A percentile compares a stretch with the other conserved stretches of the same genome.
Conservation (phyloP, 805 yeast species). For the Komagataella mondaviorum region DNA sequence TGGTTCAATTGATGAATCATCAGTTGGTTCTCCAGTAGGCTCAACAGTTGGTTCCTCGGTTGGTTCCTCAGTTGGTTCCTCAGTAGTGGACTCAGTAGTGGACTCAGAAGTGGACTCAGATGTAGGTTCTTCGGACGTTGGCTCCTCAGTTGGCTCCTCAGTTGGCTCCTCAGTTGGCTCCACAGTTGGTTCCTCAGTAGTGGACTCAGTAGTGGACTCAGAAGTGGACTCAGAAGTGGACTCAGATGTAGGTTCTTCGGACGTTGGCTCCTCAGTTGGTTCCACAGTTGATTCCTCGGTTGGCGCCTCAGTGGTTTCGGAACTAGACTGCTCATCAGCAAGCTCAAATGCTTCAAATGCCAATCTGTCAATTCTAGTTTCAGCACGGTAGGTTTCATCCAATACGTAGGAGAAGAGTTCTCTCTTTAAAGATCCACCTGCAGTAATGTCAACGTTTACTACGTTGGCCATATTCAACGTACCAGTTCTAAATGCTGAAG, state of each 20-base stretch:
- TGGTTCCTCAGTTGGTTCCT: background rate
- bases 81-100: background rate
- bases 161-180: background rate
- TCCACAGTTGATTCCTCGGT: background rate
- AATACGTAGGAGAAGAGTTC: background rate
- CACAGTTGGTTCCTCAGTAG: background rate
- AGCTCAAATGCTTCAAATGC: background rate
- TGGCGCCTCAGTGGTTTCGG: background rate
- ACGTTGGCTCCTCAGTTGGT: background rate
- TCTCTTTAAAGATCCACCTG: background rate
- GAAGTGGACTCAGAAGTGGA: background rate
- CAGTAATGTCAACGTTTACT: background rate
- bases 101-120: no score
- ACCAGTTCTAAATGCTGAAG: background rate
- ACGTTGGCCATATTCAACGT: background rate
- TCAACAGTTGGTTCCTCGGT: background rate
- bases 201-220: no score
- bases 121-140: background rate
- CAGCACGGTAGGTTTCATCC: background rate
- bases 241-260: background rate
- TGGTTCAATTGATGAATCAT: background rate
- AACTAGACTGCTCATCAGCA: background rate
- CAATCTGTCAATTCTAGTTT: background rate
- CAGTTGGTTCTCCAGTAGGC: no score
- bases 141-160: background rate